Evolutionary conservation across 2,329 filamentous ascomycete genomes (phyloP).

Genomic region (Macrophomina phaseolina): DNA sequence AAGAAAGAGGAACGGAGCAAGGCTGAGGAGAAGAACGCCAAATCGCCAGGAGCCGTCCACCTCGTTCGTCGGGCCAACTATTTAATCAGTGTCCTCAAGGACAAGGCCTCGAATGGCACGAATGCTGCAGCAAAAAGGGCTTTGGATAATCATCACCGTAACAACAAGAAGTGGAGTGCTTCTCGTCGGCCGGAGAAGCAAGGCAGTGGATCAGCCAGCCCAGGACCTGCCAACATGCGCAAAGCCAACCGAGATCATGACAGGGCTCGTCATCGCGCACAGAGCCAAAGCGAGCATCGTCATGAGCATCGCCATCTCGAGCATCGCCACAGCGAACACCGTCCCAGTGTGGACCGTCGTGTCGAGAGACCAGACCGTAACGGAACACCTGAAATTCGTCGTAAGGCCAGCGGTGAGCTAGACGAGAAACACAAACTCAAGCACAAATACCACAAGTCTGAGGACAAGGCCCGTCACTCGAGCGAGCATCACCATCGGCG

Average conservation of each 20-base stretch:
- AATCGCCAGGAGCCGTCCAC: slow-evolving; percentile 96
- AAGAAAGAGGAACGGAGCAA: slow-evolving; percentile 92
- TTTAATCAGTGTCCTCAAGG: slow-evolving; percentile 89
- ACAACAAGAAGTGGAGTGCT: slow-evolving; percentile 77
- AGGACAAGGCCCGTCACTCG: slow-evolving; percentile 49
- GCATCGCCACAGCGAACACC: slow-evolving; percentile 47
- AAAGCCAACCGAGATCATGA: slow-evolving; percentile 47
- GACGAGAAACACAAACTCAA: slow-evolving; percentile 54
- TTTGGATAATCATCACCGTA: slow-evolving; percentile 91
- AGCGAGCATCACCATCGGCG: slow-evolving; percentile 34
- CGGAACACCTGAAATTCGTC: slow-evolving; percentile 52
- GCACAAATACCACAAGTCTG: slow-evolving; percentile 59
- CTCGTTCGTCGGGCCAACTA: slow-evolving; percentile 95
- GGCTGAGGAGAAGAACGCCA: slow-evolving; percentile 71
- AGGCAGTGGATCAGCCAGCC: slow-evolving; percentile 72
- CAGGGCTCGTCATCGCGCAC: slow-evolving; percentile 42
- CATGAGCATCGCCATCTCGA: slow-evolving; percentile 37
- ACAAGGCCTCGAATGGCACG: slow-evolving; percentile 69
- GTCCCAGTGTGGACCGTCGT: slow-evolving; percentile 48
- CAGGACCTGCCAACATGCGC: slow-evolving; percentile 59
- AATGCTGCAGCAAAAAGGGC: slow-evolving; percentile 77
- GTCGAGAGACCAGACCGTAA: slow-evolving; percentile 41
- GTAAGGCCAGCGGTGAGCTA: slow-evolving; percentile 54
- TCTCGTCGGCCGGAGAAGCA: slow-evolving; percentile 61
- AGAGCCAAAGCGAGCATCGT: slow-evolving; percentile 22